Percentiles rank a stretch among this genome's conserved stretches.
Conservation (phyloP, 164 flowering plant genomes). For the Buxus sempervirens region DNA sequence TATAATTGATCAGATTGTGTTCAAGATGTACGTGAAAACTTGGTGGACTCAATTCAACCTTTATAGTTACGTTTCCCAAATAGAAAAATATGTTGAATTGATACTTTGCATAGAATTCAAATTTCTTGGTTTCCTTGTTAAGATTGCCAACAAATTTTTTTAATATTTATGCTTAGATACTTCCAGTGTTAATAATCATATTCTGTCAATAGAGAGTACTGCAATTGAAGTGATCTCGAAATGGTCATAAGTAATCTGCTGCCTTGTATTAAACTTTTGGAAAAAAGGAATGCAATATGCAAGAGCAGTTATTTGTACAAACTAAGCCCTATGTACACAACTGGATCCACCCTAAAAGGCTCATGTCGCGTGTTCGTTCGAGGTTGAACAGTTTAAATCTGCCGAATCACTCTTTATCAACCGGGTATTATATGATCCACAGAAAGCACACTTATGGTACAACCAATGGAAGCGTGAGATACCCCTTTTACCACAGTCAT, state of each 20-base stretch:
- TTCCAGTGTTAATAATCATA: too few relatives aligned
- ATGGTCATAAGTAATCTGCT: background rate
- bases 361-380: slow-evolving; percentile 7
- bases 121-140: too few relatives aligned
- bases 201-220: too few relatives aligned
- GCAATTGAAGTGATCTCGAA: background rate
- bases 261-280: background rate
- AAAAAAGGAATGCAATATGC: slow-evolving; percentile 20
- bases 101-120: too few relatives aligned
- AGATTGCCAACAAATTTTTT: too few relatives aligned
- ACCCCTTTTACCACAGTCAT: slow-evolving; percentile 81
- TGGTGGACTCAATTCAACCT: too few relatives aligned
- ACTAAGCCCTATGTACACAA: slow-evolving; percentile 23
- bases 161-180: too few relatives aligned
- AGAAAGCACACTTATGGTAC: slow-evolving; percentile 75
- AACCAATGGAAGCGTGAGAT: slow-evolving; percentile 84
- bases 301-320: slow-evolving; percentile 16
- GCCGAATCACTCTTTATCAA: slow-evolving; percentile 52
- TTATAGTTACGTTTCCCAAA: too few relatives aligned
- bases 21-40: too few relatives aligned
- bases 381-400: slow-evolving; percentile 30
- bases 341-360: slow-evolving; percentile 1
- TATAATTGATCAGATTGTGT: too few relatives aligned
- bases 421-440: slow-evolving; percentile 85
- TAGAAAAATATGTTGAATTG: too few relatives aligned